A percentile compares a stretch with the other conserved stretches of the same genome.
Evolutionary conservation across 202 grass and related monocot species (phyloP).

Genomic region (Schoenoplectus triqueter): DNA sequence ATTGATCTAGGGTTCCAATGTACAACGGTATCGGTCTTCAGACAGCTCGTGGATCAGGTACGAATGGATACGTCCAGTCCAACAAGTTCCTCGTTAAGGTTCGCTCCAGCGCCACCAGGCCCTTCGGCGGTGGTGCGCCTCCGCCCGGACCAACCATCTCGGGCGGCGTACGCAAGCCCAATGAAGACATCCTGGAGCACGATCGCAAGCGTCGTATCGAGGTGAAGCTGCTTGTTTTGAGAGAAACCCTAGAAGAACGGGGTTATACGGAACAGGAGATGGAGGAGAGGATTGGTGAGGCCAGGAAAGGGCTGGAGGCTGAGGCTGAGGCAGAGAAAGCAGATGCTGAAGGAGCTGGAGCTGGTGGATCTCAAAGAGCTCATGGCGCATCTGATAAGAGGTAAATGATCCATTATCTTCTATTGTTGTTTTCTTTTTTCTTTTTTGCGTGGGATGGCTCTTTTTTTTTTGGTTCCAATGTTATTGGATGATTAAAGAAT

Average conservation of each 20-base stretch:
- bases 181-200: slow-evolving; percentile 97
- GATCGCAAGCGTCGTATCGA: slow-evolving; percentile 89
- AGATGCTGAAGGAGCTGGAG: slow-evolving; percentile 9
- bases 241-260: slow-evolving; percentile 88
- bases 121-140: slow-evolving; percentile 25
- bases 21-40: slow-evolving; percentile 98
- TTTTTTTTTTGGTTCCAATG: slow-evolving; percentile 15
- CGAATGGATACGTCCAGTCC: slow-evolving; percentile 86
- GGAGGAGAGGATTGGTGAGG: slow-evolving; percentile 61
- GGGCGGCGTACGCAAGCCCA: slow-evolving; percentile 69
- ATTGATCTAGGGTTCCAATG: slow-evolving; percentile 46
- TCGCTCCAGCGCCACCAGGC: slow-evolving; percentile 40
- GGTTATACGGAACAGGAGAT: slow-evolving; percentile 94
- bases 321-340: slow-evolving; percentile 47
- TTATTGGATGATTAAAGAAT: neutral
- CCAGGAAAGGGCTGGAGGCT: slow-evolving; percentile 50
- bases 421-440: neutral
- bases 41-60: slow-evolving; percentile 87
- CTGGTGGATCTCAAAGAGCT: neutral
- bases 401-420: slow-evolving; percentile 44
- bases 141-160: slow-evolving; percentile 6
- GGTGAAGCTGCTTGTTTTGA: slow-evolving; percentile 66
- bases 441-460: neutral
- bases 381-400: slow-evolving; percentile 40
- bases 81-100: slow-evolving; percentile 90